Conservation (phyloP, 2,329 filamentous ascomycete species). For the Ophiostoma ulmi region DNA sequence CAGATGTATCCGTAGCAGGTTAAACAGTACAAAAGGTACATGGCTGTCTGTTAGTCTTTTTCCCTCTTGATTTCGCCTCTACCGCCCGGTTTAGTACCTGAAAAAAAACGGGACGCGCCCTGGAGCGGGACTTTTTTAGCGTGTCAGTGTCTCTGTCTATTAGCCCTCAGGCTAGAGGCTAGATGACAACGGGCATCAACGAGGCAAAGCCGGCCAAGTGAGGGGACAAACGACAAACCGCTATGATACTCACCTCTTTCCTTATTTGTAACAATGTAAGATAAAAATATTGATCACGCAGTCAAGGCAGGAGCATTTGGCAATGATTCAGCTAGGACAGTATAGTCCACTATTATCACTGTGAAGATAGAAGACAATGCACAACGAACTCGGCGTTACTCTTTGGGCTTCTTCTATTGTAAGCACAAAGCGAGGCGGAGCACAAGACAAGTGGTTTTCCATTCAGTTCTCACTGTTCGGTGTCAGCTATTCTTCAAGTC, state of each 20-base stretch:
- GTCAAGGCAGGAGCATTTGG: neutral
- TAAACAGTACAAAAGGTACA: neutral
- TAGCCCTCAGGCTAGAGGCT: neutral
- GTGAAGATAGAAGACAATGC: neutral
- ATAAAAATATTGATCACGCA: neutral
- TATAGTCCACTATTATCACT: neutral
- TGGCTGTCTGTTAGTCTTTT: neutral
- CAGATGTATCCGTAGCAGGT: neutral
- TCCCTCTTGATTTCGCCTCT: neutral
- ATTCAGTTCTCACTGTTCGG: neutral
- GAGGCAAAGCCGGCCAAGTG: neutral
- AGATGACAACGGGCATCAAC: neutral
- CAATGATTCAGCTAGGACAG: neutral
- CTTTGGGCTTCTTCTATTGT: neutral
- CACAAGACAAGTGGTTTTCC: neutral
- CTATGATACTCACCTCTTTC: neutral
- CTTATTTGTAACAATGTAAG: neutral
- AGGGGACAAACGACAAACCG: neutral
- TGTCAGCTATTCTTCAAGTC: neutral
- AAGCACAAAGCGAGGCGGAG: conserved; percentile 1
- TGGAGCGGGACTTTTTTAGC: conserved; percentile 15
- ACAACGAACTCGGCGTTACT: neutral
- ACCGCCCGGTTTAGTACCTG: neutral
- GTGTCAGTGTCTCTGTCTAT: neutral
- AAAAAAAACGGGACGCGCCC: conserved; percentile 22